phyloP scores from a whole-genome alignment of 371 early-diverging fungal genomes.

The Lichtheimia corymbifera region DNA sequence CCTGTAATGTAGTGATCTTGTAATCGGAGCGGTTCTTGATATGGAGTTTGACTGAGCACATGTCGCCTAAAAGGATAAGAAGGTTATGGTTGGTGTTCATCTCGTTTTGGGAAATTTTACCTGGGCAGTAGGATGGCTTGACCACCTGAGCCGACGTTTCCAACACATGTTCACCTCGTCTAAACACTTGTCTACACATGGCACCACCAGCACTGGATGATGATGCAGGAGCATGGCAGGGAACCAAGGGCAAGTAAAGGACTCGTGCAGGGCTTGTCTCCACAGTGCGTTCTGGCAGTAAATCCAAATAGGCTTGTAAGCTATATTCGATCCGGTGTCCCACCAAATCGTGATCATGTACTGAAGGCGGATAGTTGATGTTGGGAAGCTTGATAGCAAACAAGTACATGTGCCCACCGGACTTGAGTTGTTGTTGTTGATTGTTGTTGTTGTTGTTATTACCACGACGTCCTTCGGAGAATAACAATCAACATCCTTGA shows the following conservation, averaged over 20 bases:
- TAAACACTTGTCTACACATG: constrained; percentile 22
- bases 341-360: constrained; percentile 24
- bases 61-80: constrained; percentile 29
- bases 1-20: constrained; percentile 37
- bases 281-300: constrained; percentile 14
- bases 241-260: constrained; percentile 41
- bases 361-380: constrained; percentile 47
- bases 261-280: constrained; percentile 27
- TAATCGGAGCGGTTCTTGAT: constrained; percentile 39
- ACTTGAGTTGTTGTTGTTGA: constrained; percentile 12
- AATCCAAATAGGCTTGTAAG: constrained; percentile 36
- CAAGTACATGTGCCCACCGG: constrained; percentile 42
- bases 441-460: neutral
- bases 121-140: constrained; percentile 46
- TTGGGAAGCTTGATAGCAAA: constrained; percentile 50
- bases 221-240: constrained; percentile 10
- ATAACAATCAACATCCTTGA: neutral
- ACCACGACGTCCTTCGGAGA: too few species aligned
- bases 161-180: constrained; percentile 21
- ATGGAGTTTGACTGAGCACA: constrained; percentile 36
- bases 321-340: constrained; percentile 41
- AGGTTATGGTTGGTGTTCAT: constrained; percentile 4
- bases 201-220: neutral
- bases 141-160: constrained; percentile 33
- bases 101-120: constrained; percentile 19